phyloP scores from a whole-genome alignment of 768 basidiomycete species.

The Lactarius tabidus region DNA sequence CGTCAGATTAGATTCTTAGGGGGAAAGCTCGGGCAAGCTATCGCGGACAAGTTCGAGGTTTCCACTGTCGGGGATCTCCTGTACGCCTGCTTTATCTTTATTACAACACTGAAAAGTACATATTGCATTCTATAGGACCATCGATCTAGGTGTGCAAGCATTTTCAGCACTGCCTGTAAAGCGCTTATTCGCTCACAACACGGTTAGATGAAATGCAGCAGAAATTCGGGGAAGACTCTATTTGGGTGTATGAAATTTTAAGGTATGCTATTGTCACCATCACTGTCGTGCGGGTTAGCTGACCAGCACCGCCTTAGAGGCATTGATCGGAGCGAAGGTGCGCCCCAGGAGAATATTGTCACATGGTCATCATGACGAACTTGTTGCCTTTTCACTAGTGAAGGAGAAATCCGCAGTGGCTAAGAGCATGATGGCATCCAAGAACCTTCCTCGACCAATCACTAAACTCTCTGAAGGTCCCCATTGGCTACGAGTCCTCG shows the following conservation, averaged over 20 bases:
- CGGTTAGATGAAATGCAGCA: constrained; percentile 39
- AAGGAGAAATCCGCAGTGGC: constrained; percentile 75
- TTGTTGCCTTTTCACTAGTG: constrained; percentile 46
- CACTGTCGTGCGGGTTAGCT: neutral
- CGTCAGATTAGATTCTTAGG: constrained; percentile 87
- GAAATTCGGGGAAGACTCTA: constrained; percentile 74
- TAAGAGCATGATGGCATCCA: constrained; percentile 96
- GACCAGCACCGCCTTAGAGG: constrained; percentile 45
- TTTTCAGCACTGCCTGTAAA: neutral
- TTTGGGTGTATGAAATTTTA: constrained; percentile 92
- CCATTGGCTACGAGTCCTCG: constrained; percentile 89
- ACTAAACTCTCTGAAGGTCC: constrained; percentile 69
- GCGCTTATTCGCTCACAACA: neutral
- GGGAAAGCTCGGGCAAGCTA: constrained; percentile 85
- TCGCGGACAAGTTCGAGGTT: constrained; percentile 85
- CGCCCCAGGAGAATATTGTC: constrained; percentile 10
- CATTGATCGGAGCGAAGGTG: constrained; percentile 86
- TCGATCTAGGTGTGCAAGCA: constrained; percentile 48
- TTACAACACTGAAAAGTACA: neutral
- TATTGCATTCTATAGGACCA: constrained; percentile 37
- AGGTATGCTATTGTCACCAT: constrained; percentile 48
- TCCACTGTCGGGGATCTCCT: constrained; percentile 87
- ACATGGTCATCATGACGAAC: neutral
- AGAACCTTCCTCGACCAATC: constrained; percentile 82
- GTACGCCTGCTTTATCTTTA: constrained; percentile 42